These are phyloP conservation scores for Irineochytrium annulatum DNA, from an alignment of 192 early-diverging fungal species.

Conservation along the genomic window DNA sequence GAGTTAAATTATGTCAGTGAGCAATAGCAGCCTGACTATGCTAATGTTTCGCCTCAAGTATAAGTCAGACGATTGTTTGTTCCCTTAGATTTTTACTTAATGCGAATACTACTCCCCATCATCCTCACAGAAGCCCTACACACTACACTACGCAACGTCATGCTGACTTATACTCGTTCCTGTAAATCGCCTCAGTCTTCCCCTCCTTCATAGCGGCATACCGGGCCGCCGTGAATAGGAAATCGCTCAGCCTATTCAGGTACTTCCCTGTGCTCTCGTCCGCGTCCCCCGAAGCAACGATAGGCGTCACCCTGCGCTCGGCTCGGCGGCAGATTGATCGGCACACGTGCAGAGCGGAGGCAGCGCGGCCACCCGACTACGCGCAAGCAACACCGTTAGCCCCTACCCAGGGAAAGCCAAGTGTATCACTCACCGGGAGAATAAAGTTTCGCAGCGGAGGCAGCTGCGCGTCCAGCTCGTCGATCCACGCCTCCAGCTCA, in stretches of 20 bases:
- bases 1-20: too few species aligned
- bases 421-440: slow-evolving; percentile 59
- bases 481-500: slow-evolving; percentile 82
- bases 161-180: too few species aligned
- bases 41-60: too few species aligned
- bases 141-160: too few species aligned
- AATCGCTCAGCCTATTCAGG: slow-evolving; percentile 84
- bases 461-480: slow-evolving; percentile 62
- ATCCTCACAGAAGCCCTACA: too few species aligned
- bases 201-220: slow-evolving; percentile 70
- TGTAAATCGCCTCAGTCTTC: slow-evolving; percentile 74
- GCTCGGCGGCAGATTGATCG: slow-evolving; percentile 81
- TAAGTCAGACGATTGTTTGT: too few species aligned
- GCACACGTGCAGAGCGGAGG: slow-evolving; percentile 77
- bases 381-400: too few species aligned
- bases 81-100: too few species aligned
- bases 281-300: slow-evolving; percentile 53
- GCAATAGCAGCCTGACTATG: too few species aligned
- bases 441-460: slow-evolving; percentile 82
- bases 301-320: slow-evolving; percentile 74
- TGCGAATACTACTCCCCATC: too few species aligned
- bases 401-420: too few species aligned
- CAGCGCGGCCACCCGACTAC: slow-evolving; percentile 79
- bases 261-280: slow-evolving; percentile 64
- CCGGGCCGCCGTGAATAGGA: slow-evolving; percentile 83